Conservation (phyloP, 2,329 filamentous ascomycete genomes). For the Fusarium annulatum region DNA sequence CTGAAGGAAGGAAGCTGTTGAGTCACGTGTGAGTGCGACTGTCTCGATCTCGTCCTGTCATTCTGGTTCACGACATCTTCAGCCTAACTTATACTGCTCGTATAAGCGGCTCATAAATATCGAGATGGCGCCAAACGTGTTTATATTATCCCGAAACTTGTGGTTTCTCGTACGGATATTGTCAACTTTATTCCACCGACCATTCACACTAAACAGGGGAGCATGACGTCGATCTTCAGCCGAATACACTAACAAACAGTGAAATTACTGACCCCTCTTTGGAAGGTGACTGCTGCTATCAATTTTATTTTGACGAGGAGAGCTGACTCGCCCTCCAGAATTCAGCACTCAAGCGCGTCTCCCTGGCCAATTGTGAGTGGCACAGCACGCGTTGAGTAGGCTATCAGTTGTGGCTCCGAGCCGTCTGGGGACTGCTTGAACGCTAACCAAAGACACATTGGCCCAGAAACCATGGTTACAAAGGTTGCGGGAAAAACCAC, state of each 20-base stretch:
- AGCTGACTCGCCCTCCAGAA: slow-evolving; percentile 22
- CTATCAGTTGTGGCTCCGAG: slow-evolving; percentile 42
- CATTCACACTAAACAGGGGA: slow-evolving; percentile 14
- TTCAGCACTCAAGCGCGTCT: slow-evolving; percentile 13
- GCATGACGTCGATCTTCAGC: slow-evolving; percentile 27
- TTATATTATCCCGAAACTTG: neutral
- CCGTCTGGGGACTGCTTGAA: slow-evolving; percentile 10
- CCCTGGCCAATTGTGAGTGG: slow-evolving; percentile 18
- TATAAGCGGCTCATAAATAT: neutral
- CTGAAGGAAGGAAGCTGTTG: neutral
- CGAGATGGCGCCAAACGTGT: neutral
- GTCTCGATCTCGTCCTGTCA: neutral
- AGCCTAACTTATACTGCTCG: neutral
- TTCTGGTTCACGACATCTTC: neutral
- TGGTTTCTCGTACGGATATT: neutral
- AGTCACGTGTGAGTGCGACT: neutral
- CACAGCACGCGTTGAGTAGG: slow-evolving; percentile 14
- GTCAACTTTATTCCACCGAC: neutral
- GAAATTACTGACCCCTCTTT: slow-evolving; percentile 26
- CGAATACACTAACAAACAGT: neutral
- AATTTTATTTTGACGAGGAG: slow-evolving; percentile 24
- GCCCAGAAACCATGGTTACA: slow-evolving; percentile 36
- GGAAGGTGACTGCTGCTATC: slow-evolving; percentile 24
- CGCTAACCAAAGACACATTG: slow-evolving; percentile 40
- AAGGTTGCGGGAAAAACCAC: slow-evolving; percentile 20